A percentile compares a stretch with the other conserved stretches of the same genome.
Conservation (phyloP, 352 stramenopile genomes). For the Phytophthora sp. region DNA sequence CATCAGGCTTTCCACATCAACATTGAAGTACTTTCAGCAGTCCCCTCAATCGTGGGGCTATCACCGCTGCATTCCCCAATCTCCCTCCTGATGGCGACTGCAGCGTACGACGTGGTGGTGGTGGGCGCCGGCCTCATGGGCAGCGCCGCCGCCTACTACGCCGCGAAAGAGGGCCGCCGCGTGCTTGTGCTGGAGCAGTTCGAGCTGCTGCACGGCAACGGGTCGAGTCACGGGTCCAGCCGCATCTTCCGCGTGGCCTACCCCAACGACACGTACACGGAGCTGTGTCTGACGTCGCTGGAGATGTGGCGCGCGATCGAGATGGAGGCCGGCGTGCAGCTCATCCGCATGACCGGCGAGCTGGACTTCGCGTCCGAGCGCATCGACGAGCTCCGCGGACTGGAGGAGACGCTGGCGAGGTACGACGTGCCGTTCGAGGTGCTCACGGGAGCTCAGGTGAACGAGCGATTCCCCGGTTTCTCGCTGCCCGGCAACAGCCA, state of each 20-base stretch:
- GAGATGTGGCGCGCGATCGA: conserved; percentile 62
- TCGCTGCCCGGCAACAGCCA: conserved; percentile 40
- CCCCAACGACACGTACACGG: conserved; percentile 70
- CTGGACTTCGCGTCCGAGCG: conserved; percentile 48
- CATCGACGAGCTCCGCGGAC: conserved; percentile 31
- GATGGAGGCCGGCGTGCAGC: conserved; percentile 30
- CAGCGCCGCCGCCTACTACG: conserved; percentile 61
- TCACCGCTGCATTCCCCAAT: neutral
- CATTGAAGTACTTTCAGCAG: too few species aligned
- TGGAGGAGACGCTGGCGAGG: conserved; percentile 37
- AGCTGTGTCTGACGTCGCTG: conserved; percentile 66
- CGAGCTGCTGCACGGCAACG: conserved; percentile 55
- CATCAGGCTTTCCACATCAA: conserved; percentile 5
- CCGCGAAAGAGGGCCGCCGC: conserved; percentile 43
- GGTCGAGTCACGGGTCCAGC: conserved; percentile 78
- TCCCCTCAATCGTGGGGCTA: too few species aligned
- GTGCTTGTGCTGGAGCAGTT: conserved; percentile 84
- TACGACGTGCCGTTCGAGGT: conserved; percentile 50
- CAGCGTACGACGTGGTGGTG: conserved; percentile 52
- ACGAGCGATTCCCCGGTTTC: conserved; percentile 61
- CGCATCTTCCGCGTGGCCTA: conserved; percentile 87
- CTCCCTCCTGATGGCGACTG: conserved; percentile 12
- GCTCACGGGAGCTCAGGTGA: conserved; percentile 49
- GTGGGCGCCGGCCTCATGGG: conserved; percentile 72
- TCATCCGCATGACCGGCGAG: conserved; percentile 69